These are phyloP conservation scores for Primulina huaijiensis DNA, from an alignment of 257 asterid genomes.

Conservation along the genomic window DNA sequence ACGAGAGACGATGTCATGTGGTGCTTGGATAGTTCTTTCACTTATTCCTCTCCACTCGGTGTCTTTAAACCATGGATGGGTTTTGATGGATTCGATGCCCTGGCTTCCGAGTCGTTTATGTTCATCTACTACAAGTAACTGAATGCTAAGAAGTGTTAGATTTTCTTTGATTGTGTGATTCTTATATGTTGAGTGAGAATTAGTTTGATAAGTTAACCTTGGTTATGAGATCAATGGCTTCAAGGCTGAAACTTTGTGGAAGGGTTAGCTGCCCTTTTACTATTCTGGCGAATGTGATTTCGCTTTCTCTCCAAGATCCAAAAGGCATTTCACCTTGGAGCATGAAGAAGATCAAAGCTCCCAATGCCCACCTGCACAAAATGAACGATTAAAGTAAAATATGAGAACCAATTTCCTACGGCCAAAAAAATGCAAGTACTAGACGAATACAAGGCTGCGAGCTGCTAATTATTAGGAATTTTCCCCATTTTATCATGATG, in stretches of 20 bases:
- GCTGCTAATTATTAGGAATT: not conserved
- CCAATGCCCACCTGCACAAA: constrained; percentile 84
- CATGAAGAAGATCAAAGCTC: constrained; percentile 90
- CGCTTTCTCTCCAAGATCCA: constrained; percentile 96
- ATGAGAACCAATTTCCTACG: constrained; percentile 14
- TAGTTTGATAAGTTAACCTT: constrained; percentile 45
- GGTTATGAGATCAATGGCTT: constrained; percentile 77
- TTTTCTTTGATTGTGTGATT: constrained; percentile 12
- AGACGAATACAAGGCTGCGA: not conserved
- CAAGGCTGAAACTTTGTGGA: constrained; percentile 59
- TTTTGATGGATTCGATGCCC: constrained; percentile 61
- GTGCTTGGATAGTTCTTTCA: constrained; percentile 41
- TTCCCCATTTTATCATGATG: not conserved
- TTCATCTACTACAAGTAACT: constrained; percentile 87
- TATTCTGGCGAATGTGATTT: constrained; percentile 78
- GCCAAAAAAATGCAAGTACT: not conserved
- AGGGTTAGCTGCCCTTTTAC: constrained; percentile 81
- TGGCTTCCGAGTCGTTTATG: constrained; percentile 76
- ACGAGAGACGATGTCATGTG: constrained; percentile 57
- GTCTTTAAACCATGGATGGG: constrained; percentile 77
- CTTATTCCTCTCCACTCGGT: constrained; percentile 71
- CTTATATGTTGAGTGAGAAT: constrained; percentile 1
- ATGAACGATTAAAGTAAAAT: constrained; percentile 19
- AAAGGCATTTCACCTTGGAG: constrained; percentile 94
- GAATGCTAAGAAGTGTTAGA: constrained; percentile 25